Conservation (phyloP, 768 basidiomycete genomes). For the Rubroboletus pulcherrimus region DNA sequence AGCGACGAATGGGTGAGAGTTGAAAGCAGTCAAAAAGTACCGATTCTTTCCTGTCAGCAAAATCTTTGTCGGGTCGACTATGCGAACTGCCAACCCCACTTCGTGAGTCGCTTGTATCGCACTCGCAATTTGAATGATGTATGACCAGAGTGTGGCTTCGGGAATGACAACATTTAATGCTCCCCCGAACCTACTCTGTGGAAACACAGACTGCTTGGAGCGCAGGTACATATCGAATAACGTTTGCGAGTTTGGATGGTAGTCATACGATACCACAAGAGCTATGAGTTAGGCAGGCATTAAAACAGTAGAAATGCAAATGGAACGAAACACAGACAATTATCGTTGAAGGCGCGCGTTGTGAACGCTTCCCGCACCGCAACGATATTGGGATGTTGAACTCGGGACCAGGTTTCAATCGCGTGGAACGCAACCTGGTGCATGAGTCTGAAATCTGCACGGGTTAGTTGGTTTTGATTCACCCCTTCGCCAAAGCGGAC, state of each 20-base stretch:
- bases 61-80: slow-evolving; percentile 84
- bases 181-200: slow-evolving; percentile 37
- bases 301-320: slow-evolving; percentile 5
- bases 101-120: slow-evolving; percentile 87
- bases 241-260: slow-evolving; percentile 79
- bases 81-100: slow-evolving; percentile 71
- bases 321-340: slow-evolving; percentile 52
- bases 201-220: slow-evolving; percentile 40
- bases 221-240: slow-evolving; percentile 77
- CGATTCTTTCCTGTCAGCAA: slow-evolving; percentile 87
- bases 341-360: slow-evolving; percentile 86
- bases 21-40: slow-evolving; percentile 32
- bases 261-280: slow-evolving; percentile 87
- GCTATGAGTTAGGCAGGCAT: slow-evolving; percentile 43
- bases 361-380: slow-evolving; percentile 90
- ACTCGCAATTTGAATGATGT: slow-evolving; percentile 83
- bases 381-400: slow-evolving; percentile 85
- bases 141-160: slow-evolving; percentile 88
- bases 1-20: background rate
- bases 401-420: slow-evolving; percentile 81
- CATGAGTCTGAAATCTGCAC: slow-evolving; percentile 74
- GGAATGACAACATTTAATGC: slow-evolving; percentile 39
- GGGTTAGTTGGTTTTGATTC: slow-evolving; percentile 1
- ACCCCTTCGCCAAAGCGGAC: slow-evolving; percentile 1
- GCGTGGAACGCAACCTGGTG: slow-evolving; percentile 77